Evolutionary conservation across 306 rosid species (phyloP), one percentile per base, ranked within the genome.

Genomic region (Cyamopsis tetragonoloba): DNA sequence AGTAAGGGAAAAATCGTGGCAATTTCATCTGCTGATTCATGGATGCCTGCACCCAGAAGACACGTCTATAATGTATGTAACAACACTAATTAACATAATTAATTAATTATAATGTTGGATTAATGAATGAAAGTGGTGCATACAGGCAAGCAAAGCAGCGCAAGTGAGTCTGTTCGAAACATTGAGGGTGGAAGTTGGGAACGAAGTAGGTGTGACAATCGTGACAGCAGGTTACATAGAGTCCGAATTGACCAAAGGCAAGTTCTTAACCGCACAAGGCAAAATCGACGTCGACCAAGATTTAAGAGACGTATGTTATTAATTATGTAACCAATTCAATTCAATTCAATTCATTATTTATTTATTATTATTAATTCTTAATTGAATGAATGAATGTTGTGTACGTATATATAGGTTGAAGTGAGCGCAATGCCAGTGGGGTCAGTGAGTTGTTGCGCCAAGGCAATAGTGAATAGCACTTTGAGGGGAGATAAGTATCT

Each of bases 91-190:
- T n/a, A n/a, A n/a, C n/a, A n/a, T n/a, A n/a, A n/a, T n/a, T n/a
- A n/a, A n/a, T n/a, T n/a, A n/a, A n/a, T n/a, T n/a, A n/a, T n/a
- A n/a, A n/a, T n/a, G n/a, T n/a, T n/a, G n/a, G n/a, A n/a, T n/a
- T n/a, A n/a, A n/a, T n/a, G n/a, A n/a, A n/a, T n/a, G n/a, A n/a
- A n/a, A n/a, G n/a, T n/a, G n/a, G n/a, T n/a, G n/a, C 0, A 14
- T 23, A 22, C 81, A 87, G 95, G 91, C 95, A 55, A 86, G 87
- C 74, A 86, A 88, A 73, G 87, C 95, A 24, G 91, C 95, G 0
- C 15, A 84, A 4, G 37, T 62, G 7, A 74, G 50, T 37, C 38
- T 88, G 50, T 91, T 62, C 3, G 95, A 91, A 73, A 80, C 89
- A 19, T 18, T 91, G 71, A 77, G 86, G 41, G 77, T 79, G 0